Percentiles rank a stretch among this genome's conserved stretches.
These are phyloP conservation scores for Westerdykella ornata DNA, from an alignment of 2,329 filamentous ascomycete species.

Conservation along the genomic window DNA sequence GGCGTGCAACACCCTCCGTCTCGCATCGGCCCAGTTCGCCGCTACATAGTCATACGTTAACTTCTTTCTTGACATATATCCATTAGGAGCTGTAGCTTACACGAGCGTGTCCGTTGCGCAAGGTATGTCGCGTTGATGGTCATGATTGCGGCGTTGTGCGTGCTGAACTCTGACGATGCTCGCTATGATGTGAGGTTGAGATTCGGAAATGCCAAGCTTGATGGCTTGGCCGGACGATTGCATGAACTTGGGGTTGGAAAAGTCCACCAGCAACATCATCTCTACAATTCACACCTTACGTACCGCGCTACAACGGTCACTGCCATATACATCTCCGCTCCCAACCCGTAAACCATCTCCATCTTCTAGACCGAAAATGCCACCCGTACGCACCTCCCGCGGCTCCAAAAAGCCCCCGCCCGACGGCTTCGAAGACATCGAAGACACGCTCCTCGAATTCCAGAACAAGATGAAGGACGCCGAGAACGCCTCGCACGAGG, in stretches of 20 bases:
- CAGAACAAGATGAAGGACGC: slow-evolving; percentile 91
- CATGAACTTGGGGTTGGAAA: neutral
- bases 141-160: slow-evolving; percentile 47
- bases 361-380: slow-evolving; percentile 50
- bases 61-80: neutral
- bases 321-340: no score
- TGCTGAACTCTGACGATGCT: slow-evolving; percentile 17
- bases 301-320: neutral
- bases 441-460: slow-evolving; percentile 79
- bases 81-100: slow-evolving; percentile 30
- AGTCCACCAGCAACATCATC: neutral
- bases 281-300: neutral
- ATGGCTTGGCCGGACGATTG: slow-evolving; percentile 17
- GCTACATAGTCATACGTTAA: slow-evolving; percentile 47
- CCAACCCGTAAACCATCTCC: neutral
- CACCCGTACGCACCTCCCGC: slow-evolving; percentile 62
- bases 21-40: slow-evolving; percentile 82
- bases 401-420: slow-evolving; percentile 76
- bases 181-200: slow-evolving; percentile 28
- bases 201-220: slow-evolving; percentile 18
- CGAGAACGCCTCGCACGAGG: slow-evolving; percentile 73
- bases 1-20: slow-evolving; percentile 74
- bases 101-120: slow-evolving; percentile 52
- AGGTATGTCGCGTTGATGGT: slow-evolving; percentile 89
- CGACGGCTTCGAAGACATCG: slow-evolving; percentile 80